Evolutionary conservation across 257 asterid genomes (phyloP), one percentile per base, ranked within the genome.

Genomic region (Echium plantagineum): DNA sequence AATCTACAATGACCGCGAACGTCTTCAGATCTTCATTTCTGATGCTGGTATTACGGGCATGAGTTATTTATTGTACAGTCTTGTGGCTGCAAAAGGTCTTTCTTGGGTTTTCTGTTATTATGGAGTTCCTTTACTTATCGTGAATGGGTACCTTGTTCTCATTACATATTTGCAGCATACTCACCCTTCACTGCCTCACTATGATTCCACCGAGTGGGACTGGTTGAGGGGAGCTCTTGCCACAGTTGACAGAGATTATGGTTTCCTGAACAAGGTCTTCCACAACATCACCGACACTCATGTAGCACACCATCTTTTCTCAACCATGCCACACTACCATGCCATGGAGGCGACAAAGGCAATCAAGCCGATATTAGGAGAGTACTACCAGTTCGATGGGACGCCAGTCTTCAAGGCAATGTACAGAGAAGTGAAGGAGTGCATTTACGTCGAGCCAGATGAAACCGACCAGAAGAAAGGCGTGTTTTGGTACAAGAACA

Each of bases 291-390:
- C 96, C 0, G 89, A 87, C 30, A 87, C 96, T 0, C 94, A 87
- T n/a, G 87, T 87, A 1, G 84, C 94, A 6, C 96, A 87, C 66
- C 94, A 87, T 73, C 9, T 87, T 67, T 79, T 87, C 80, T 85
- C 96, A 15, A 82, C 94, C 12, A 87, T 87, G 94, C 94, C 96
- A 2, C 96, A 87, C 20, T 87, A 87, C 28, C 87, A 81, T 53
- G 91, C 96, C 0, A 85, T 76, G 96, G 91, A 87, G 74, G 94
- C 96, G 0, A 87, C 96, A 2, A 82, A 83, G 74, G 91, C 84
- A 13, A 85, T 87, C 58, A 87, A 83, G 21, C 96, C 94, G 0
- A 70, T 87, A 18, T 68, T 87, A 3, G 96, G 96, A 0, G 68
- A 79, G 31, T 87, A 87, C 57, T 85, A 87, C 74, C 96, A 81